A percentile compares a stretch with the other conserved stretches of the same genome.
These are phyloP conservation scores for Apostasia shenzhenica DNA, from an alignment of 106 monocot genomes.

Conservation along the genomic window DNA sequence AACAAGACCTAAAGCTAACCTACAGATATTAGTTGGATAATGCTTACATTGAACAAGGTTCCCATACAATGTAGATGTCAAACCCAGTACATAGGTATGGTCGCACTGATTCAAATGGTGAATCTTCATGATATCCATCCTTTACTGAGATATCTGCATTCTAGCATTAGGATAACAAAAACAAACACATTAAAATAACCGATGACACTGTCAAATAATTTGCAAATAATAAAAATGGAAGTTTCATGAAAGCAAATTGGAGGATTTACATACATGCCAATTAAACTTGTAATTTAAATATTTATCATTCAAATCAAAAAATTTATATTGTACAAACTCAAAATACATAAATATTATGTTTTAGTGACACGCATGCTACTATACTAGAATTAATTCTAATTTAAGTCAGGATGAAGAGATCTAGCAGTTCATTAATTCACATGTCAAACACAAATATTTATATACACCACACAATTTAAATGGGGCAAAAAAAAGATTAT, in stretches of 20 bases:
- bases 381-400: no score
- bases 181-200: neutral
- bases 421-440: no score
- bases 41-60: slow-evolving; percentile 91
- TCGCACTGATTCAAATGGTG: slow-evolving; percentile 29
- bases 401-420: no score
- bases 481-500: no score
- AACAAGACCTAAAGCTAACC: neutral
- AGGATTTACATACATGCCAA: no score
- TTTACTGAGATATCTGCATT: slow-evolving; percentile 8
- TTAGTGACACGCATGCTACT: no score
- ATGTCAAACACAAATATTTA: no score
- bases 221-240: neutral
- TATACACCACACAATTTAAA: no score
- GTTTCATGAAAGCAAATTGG: neutral
- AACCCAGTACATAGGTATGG: slow-evolving; percentile 94
- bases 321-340: no score
- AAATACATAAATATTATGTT: no score
- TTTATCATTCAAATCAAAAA: no score
- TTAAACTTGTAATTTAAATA: no score
- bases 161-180: slow-evolving; percentile 11
- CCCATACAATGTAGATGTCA: slow-evolving; percentile 85
- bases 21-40: neutral
- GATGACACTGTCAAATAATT: neutral
- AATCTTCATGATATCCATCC: slow-evolving; percentile 10